A percentile compares a stretch with the other conserved stretches of the same genome.
Evolutionary conservation across 1,284 basidiomycete genomes (phyloP).

Genomic region (Prillingera fragicola): DNA sequence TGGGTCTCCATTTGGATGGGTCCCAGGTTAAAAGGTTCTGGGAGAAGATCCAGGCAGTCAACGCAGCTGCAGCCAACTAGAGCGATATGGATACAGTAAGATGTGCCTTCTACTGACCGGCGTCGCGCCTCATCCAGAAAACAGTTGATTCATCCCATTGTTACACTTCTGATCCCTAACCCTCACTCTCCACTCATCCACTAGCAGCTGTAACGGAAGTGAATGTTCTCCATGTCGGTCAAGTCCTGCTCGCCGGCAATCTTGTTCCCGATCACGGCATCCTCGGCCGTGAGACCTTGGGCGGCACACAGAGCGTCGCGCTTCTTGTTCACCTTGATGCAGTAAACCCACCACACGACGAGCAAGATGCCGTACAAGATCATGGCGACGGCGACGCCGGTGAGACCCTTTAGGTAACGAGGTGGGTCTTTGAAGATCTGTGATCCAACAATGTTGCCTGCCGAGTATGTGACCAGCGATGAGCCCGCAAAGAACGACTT

Average conservation of each 20-base stretch:
- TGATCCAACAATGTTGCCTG: conserved; percentile 24
- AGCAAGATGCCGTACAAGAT: conserved; percentile 1
- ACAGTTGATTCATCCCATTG: too few species aligned
- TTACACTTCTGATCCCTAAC: too few species aligned
- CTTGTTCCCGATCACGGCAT: not conserved
- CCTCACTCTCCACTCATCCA: too few species aligned
- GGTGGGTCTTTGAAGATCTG: conserved; percentile 24
- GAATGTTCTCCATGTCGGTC: conserved; percentile 14
- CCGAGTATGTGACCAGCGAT: conserved; percentile 21
- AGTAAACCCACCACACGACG: conserved; percentile 7
- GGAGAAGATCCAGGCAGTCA: too few species aligned
- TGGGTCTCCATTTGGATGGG: too few species aligned
- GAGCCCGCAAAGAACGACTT: conserved; percentile 21
- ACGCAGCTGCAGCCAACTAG: too few species aligned
- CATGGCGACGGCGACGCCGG: conserved; percentile 21
- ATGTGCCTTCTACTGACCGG: too few species aligned
- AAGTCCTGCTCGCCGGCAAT: conserved; percentile 6
- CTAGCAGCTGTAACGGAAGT: conserved; percentile 12
- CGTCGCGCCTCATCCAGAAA: too few species aligned
- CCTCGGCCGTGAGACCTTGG: conserved; percentile 19
- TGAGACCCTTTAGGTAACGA: conserved; percentile 15
- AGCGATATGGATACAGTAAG: too few species aligned
- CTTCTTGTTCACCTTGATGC: conserved; percentile 3
- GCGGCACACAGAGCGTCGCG: conserved; percentile 1
- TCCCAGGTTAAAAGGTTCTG: too few species aligned